Evolutionary conservation across 202 grass and related monocot genomes (phyloP), one percentile per base, ranked within the genome.

Genomic region (Dendrocalamus latiflorus): DNA sequence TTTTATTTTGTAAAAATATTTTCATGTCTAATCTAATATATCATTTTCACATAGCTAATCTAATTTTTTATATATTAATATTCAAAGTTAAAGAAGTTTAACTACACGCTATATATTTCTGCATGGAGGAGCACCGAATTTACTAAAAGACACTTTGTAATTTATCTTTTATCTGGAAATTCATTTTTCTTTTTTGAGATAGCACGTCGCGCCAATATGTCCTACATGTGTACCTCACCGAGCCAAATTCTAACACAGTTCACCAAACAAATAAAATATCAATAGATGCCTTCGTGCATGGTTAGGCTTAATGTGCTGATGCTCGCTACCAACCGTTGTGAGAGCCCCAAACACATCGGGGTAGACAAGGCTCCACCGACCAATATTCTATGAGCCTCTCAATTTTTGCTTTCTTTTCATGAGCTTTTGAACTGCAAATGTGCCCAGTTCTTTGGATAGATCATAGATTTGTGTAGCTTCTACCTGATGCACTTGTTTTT

Each of bases 401-500:
- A 1, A 50, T 64, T 65, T 25, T n/a, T 54, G 7, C 58, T 18
- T 30, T 59, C 34, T 34, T 80, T 56, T 78, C 74, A 73, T 59
- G 39, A 28, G 12, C 36, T 37, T 75, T 62, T 75, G 6, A 54
- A 54, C 34, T n/a, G 47, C 54, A 70, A 25, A 47, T 37, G 63
- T 74, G 54, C 16, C 61, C 36, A 82, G 36, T 2, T 79, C 28
- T 68, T 5, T 44, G 22, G 62, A 75, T 62, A 36, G 42, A 71
- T 3, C 54, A 45, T 60, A 61, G 8, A 20, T 26, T 1, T 53
- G 11, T 68, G 12, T 65, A 26, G 43, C 77, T 81, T 89, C 5
- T 77, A 85, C 48, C 57, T 66, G 57, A 89, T 72, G 77, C 77
- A 70, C 26, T 75, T 71, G 37, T 39, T 85, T 68, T 26, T 59